phyloP scores from a whole-genome alignment of 164 flowering plant species.

The Magnolia officinalis region DNA sequence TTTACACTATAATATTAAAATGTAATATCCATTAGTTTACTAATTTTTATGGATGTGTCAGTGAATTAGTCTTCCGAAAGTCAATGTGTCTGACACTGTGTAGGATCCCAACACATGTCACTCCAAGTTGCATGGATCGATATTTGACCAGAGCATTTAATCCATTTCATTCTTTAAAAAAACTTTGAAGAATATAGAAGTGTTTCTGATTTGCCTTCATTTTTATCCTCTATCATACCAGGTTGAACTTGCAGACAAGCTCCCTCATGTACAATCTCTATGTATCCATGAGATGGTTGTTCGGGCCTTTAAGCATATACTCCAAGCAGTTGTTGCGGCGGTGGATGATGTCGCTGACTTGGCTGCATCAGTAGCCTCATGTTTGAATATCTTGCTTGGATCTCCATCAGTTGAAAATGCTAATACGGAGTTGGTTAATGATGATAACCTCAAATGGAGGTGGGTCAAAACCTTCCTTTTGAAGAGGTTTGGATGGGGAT shows the following conservation, averaged over 20 bases:
- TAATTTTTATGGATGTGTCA: too few relatives aligned
- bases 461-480: slow-evolving; percentile 80
- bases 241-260: slow-evolving; percentile 95
- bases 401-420: slow-evolving; percentile 37
- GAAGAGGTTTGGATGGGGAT: slow-evolving; percentile 75
- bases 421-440: slow-evolving; percentile 34
- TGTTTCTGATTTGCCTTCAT: not conserved
- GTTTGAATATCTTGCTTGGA: slow-evolving; percentile 81
- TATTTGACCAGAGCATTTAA: too few relatives aligned
- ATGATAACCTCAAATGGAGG: slow-evolving; percentile 59
- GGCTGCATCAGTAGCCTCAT: slow-evolving; percentile 65
- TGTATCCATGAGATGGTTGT: slow-evolving; percentile 92
- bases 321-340: slow-evolving; percentile 83
- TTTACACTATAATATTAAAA: too few relatives aligned
- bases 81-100: too few relatives aligned
- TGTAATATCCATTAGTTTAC: too few relatives aligned
- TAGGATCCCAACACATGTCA: too few relatives aligned
- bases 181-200: not conserved
- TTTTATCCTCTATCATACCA: slow-evolving; percentile 20
- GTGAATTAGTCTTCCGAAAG: too few relatives aligned
- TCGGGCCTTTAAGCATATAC: slow-evolving; percentile 85
- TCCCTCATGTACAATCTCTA: slow-evolving; percentile 93
- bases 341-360: slow-evolving; percentile 50
- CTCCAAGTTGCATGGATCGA: too few relatives aligned
- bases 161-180: too few relatives aligned